Evolutionary conservation across 2,329 filamentous ascomycete genomes (phyloP).

Genomic region (Chrysosporium queenslandicum): DNA sequence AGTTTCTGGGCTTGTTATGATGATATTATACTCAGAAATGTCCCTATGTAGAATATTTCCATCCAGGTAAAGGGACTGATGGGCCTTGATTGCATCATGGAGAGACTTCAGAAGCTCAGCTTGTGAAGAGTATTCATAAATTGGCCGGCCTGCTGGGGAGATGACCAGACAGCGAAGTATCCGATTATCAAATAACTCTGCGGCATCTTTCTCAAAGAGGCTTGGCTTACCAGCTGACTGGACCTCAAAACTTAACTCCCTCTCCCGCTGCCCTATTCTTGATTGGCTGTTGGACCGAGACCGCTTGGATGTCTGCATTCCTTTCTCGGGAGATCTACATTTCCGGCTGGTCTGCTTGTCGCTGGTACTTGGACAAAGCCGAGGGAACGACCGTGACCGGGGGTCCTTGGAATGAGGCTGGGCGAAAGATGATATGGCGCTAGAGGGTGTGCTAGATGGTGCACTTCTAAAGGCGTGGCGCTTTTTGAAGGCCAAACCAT

Average conservation of each 20-base stretch:
- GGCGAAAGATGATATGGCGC: neutral
- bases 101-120: slow-evolving; percentile 29
- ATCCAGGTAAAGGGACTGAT: slow-evolving; percentile 27
- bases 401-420: neutral
- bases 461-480: slow-evolving; percentile 16
- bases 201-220: slow-evolving; percentile 5
- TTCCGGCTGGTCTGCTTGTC: neutral
- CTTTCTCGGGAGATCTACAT: slow-evolving; percentile 10
- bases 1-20: slow-evolving; percentile 24
- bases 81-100: slow-evolving; percentile 29
- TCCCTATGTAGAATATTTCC: slow-evolving; percentile 31
- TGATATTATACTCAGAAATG: slow-evolving; percentile 33
- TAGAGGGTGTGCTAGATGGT: too few species aligned
- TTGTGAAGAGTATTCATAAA: slow-evolving; percentile 23
- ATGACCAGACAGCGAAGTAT: slow-evolving; percentile 23
- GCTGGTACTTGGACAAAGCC: neutral
- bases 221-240: neutral
- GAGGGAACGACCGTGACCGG: neutral
- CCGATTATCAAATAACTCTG: slow-evolving; percentile 12
- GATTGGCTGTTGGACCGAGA: slow-evolving; percentile 7
- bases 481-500: slow-evolving; percentile 21
- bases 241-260: slow-evolving; percentile 7
- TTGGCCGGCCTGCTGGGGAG: slow-evolving; percentile 24
- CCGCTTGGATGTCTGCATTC: neutral
- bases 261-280: neutral